These are phyloP conservation scores for Serendipita sp. DNA, from an alignment of 768 basidiomycete genomes.

Conservation along the genomic window DNA sequence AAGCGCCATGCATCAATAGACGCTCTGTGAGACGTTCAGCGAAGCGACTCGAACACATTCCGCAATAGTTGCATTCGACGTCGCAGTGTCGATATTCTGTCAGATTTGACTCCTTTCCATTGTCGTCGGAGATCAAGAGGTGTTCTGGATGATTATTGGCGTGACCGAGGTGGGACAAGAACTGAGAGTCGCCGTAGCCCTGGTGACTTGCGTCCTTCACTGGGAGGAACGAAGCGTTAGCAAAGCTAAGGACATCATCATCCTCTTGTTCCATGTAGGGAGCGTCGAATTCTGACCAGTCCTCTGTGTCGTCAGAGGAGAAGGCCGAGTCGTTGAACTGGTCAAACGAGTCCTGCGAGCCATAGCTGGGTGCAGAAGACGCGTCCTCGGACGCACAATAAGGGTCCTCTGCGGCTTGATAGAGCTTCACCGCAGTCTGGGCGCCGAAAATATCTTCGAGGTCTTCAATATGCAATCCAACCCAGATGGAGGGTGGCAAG, in stretches of 20 bases:
- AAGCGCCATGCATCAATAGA: conserved; percentile 6
- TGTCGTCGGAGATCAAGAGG: not conserved
- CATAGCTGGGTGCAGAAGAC: not conserved
- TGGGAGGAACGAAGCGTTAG: not conserved
- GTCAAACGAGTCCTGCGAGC: not conserved
- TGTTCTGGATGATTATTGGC: not conserved
- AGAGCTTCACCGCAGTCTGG: conserved; percentile 5
- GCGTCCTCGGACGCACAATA: conserved; percentile 6
- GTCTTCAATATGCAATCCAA: conserved; percentile 6
- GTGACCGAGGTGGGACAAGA: not conserved
- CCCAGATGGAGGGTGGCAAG: conserved; percentile 6
- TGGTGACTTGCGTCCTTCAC: not conserved
- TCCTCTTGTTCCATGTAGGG: not conserved
- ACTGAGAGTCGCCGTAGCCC: not conserved
- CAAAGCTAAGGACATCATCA: not conserved
- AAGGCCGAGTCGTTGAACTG: not conserved
- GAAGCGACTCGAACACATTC: conserved; percentile 4
- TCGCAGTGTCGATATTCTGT: conserved; percentile 3
- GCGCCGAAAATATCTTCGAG: conserved; percentile 4
- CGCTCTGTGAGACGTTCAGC: conserved; percentile 7
- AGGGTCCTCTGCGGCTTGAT: conserved; percentile 2
- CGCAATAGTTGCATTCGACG: not conserved
- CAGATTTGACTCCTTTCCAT: not conserved
- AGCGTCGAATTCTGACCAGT: not conserved
- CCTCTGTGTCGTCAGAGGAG: not conserved